Base-by-base conservation (phyloP, 495 filamentous ascomycete genomes). In the Margaritispora aquatica region DNA sequence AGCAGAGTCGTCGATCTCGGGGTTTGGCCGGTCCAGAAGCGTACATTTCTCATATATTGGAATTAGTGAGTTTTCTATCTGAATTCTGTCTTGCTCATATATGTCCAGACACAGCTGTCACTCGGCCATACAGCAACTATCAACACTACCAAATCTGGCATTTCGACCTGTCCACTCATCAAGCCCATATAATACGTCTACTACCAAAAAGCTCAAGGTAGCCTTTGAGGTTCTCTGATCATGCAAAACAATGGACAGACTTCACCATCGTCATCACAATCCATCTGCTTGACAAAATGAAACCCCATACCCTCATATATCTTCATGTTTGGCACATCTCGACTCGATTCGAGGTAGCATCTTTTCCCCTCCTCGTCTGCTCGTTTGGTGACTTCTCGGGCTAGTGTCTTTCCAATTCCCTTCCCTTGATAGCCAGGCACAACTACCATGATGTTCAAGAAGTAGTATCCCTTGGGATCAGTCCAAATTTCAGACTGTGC, bases 281-380 rank as follows among this genome's bases (percentile, higher is more conserved):
- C 77, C 68, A 87, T 83, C 70, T 87, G 78, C 66, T 74, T 80
- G 22, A 76, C 78, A 47, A 82, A 69, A 69, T 75, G 68, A 70
- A 88, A 88, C 46, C 84, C 85, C 74, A 87, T 79, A 69, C 72
- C 76, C 64, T 82, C 77, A 72, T 88, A 88, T 21, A 88, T 88
- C 47, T 72, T 70, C 69, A 86, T 72, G 65, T 88, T 88, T 22
- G 84, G 84, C 57, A 76, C 75, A 38, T 77, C 78, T 58, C 82
- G 77, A 58, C 79, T 84, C 50, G 81, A 84, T 66, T 88, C 85
- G 58, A 88, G 70, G 63, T 88, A 88, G 63, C 84, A 86, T 31
- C 73, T 73, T 68, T 77, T 75, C 1, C 80, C 79, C 66, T 87
- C 83, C 21, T 62, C 63, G 63, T 88, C 85, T 11, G 85, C 85